These are phyloP conservation scores for Rauvolfia tetraphylla DNA, from an alignment of 257 asterid species.

Conservation along the genomic window DNA sequence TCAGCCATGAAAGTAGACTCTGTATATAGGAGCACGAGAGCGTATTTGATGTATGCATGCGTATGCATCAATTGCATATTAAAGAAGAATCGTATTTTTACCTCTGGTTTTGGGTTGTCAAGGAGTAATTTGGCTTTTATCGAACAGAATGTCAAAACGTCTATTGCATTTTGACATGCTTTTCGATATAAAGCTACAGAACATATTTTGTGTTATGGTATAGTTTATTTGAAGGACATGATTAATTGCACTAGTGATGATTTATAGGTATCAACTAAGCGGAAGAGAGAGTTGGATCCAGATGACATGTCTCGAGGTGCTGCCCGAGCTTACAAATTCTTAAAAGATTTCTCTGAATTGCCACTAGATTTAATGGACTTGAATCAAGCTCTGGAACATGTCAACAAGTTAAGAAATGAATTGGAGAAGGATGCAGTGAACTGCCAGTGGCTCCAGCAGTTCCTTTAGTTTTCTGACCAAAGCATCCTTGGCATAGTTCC, in stretches of 20 bases:
- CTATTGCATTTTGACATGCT: not conserved
- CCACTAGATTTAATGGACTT: slow-evolving; percentile 77
- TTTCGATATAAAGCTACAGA: not conserved
- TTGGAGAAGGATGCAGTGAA: slow-evolving; percentile 65
- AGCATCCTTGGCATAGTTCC: not conserved
- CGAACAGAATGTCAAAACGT: not conserved
- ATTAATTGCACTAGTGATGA: not conserved
- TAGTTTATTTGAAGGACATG: not conserved
- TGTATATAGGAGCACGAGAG: not conserved
- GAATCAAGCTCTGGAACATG: slow-evolving; percentile 46
- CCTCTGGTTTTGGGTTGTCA: not conserved
- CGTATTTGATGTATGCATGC: not conserved
- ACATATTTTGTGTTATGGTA: not conserved
- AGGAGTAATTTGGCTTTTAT: not conserved
- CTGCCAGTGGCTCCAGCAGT: slow-evolving; percentile 77
- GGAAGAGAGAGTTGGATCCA: slow-evolving; percentile 59
- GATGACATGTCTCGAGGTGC: slow-evolving; percentile 62
- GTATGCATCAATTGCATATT: not conserved
- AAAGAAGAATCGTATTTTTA: not conserved
- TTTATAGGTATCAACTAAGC: slow-evolving; percentile 52
- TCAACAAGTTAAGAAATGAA: slow-evolving; percentile 49
- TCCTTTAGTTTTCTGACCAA: slow-evolving; percentile 25
- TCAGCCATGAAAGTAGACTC: not conserved
- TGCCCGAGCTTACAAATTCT: slow-evolving; percentile 70
- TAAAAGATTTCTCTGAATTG: slow-evolving; percentile 67